Base-by-base conservation (phyloP, 2,329 filamentous ascomycete genomes). In the Aspergillus neotritici region DNA sequence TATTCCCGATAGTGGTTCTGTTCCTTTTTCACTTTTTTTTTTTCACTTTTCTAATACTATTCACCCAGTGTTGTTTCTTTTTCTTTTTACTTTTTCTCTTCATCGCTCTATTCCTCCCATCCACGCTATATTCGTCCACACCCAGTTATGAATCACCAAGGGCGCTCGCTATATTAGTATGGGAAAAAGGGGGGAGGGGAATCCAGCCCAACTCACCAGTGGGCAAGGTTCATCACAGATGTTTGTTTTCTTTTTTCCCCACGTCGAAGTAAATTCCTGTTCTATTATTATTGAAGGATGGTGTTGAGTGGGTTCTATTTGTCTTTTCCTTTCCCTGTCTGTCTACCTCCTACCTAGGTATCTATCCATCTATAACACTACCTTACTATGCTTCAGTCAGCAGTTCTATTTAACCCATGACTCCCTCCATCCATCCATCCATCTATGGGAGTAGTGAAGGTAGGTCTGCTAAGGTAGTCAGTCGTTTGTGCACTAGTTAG, bases 141-240 rank as follows among this genome's bases (percentile, higher is more conserved):
- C 46, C 56, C 53, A 51, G 41, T 56, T 51, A 57, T 52, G 43
- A 60, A 44, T 60, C 59, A 47, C 51, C 52, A 57, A 43, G 56
- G 64, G 64, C 64, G 64, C 64, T 66, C 21, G 21, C 21, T 9
- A 25, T 25, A 25, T 25, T 9, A 25, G 56, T 64, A 65, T 66
- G 64, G 60, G 62, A 58, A 62, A 64, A 64, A 60, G 55, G 52
- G 60, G 57, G 55, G 6, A 25, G n/a, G n/a, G n/a, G n/a, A n/a
- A n/a, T n/a, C n/a, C n/a, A 25, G 2, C 3, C 21, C 59, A 56
- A 59, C 54, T 61, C 56, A 55, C 58, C 57, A 62, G 58, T 58
- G 56, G 52, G 56, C 59, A 63, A 54, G 53, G 46, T 51, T 30
- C 28, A 43, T 41, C 32, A 11, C 41, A 37, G n/a, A n/a, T n/a